These are phyloP conservation scores for Colletotrichum orbiculare DNA, from an alignment of 2,329 filamentous ascomycete genomes.

Conservation along the genomic window DNA sequence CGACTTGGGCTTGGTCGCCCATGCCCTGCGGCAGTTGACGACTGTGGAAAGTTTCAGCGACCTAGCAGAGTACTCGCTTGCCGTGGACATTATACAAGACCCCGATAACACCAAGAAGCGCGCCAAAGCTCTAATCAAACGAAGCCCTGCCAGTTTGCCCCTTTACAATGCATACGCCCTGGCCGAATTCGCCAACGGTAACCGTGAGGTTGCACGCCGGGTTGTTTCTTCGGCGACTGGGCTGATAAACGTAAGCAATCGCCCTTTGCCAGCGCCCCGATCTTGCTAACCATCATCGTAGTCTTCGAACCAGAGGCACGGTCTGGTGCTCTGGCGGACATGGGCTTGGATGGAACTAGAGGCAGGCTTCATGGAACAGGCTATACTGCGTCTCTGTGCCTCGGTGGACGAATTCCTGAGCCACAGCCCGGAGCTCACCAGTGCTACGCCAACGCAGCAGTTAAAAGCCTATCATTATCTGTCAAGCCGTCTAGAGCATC, in stretches of 20 bases:
- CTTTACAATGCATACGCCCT: slow-evolving; percentile 86
- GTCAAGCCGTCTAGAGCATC: slow-evolving; percentile 63
- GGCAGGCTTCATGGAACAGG: slow-evolving; percentile 46
- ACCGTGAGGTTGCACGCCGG: slow-evolving; percentile 67
- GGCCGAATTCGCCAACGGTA: slow-evolving; percentile 72
- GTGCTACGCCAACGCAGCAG: slow-evolving; percentile 50
- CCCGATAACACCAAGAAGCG: slow-evolving; percentile 70
- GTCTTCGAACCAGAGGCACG: slow-evolving; percentile 26
- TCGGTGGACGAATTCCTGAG: slow-evolving; percentile 47
- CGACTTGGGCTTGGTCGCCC: slow-evolving; percentile 59
- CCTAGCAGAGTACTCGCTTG: slow-evolving; percentile 77
- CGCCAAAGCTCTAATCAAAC: slow-evolving; percentile 80
- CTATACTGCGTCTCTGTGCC: slow-evolving; percentile 53
- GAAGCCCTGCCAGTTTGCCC: slow-evolving; percentile 68
- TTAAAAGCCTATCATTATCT: slow-evolving; percentile 68
- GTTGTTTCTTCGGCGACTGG: slow-evolving; percentile 74
- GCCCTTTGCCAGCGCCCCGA: neutral
- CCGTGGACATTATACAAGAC: slow-evolving; percentile 70
- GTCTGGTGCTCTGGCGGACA: slow-evolving; percentile 62
- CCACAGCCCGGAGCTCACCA: slow-evolving; percentile 32
- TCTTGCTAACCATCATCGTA: neutral
- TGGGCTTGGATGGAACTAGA: slow-evolving; percentile 77
- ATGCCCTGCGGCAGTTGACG: slow-evolving; percentile 68
- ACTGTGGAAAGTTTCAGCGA: slow-evolving; percentile 55
- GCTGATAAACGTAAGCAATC: slow-evolving; percentile 45